Base-by-base conservation (phyloP, 2,329 filamentous ascomycete genomes). In the Alternaria viburni region DNA sequence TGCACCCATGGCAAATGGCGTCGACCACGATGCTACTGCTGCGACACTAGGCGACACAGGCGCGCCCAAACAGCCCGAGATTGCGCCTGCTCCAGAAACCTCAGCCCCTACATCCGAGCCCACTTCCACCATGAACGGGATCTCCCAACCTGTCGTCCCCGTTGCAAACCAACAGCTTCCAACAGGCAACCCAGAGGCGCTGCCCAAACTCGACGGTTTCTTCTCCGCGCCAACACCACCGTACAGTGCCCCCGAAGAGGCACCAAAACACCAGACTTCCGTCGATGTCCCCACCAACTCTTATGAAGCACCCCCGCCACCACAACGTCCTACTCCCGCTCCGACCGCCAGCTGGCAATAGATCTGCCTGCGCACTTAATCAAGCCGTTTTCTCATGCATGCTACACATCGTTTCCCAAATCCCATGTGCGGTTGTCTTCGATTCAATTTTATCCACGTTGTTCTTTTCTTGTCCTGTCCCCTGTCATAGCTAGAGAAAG, bases 221-320 rank as follows among this genome's bases (percentile, higher is more conserved):
- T 67, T 72, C 54, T 61, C 65, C 9, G 71, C 70, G 1, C 74
- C 73, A 4, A 73, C 69, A 1, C 69, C 71, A 3, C 65, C 73
- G 1, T 74, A 75, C 57, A 67, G 13, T 44, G 64, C 72, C 17
- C 60, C 69, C 10, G 69, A 72, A 5, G 72, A 70, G n/a, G 56
- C 57, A 5, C 32, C 58, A 17, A 62, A 66, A 28, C 47, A 46
- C 8, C 54, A 62, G n/a, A 50, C 56, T 5, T 25, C 63, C 11
- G 45, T 26, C 13, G 23, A 50, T 4, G 30, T 23, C 28, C 19
- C 49, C 11, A 21, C 49, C 30, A 52, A 21, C 9, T 12, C 30
- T 4, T 52, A 23, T 4, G 49, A 52, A 11, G 49, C 49, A 23
- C 19, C 30, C 12, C 51, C 23, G 2, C 51, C 23, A 4, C 36